Conservation (phyloP, 176 grass and related monocot genomes). For the Phyllostachys edulis region DNA sequence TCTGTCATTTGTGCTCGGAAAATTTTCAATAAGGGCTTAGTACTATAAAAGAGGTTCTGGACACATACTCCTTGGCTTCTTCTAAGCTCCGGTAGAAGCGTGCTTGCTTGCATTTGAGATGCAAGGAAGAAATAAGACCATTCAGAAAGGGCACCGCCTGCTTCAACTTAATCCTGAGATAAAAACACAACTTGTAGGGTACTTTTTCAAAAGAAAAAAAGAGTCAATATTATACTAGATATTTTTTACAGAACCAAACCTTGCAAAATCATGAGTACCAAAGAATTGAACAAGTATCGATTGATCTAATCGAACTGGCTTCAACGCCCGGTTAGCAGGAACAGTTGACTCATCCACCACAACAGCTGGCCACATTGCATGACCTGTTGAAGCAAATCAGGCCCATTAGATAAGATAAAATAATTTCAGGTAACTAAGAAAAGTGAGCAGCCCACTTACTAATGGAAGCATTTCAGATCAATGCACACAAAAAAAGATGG, state of each 20-base stretch:
- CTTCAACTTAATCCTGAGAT: constrained; percentile 87
- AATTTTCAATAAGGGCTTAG: neutral
- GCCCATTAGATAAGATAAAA: constrained; percentile 12
- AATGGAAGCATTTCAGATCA: neutral
- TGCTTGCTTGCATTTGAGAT: constrained; percentile 97
- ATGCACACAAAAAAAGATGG: constrained; percentile 38
- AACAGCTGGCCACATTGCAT: constrained; percentile 98
- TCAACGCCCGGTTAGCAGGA: constrained; percentile 53
- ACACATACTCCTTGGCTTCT: constrained; percentile 89
- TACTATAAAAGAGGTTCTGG: constrained; percentile 2
- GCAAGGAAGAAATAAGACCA: constrained; percentile 84
- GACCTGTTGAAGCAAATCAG: constrained; percentile 63
- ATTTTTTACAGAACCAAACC: constrained; percentile 55
- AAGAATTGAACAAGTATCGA: constrained; percentile 95
- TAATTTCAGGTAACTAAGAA: neutral
- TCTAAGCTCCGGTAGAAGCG: constrained; percentile 84
- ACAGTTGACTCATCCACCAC: constrained; percentile 86
- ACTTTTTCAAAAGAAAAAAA: constrained; percentile 22
- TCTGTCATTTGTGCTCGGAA: neutral
- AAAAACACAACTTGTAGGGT: constrained; percentile 27
- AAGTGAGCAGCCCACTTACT: neutral
- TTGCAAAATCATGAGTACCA: constrained; percentile 91
- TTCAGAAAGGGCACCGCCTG: constrained; percentile 81
- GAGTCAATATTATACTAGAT: constrained; percentile 6
- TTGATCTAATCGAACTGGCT: constrained; percentile 59